These are phyloP conservation scores for Athelia sp. DNA, from an alignment of 1,284 basidiomycete genomes.

Conservation along the genomic window DNA sequence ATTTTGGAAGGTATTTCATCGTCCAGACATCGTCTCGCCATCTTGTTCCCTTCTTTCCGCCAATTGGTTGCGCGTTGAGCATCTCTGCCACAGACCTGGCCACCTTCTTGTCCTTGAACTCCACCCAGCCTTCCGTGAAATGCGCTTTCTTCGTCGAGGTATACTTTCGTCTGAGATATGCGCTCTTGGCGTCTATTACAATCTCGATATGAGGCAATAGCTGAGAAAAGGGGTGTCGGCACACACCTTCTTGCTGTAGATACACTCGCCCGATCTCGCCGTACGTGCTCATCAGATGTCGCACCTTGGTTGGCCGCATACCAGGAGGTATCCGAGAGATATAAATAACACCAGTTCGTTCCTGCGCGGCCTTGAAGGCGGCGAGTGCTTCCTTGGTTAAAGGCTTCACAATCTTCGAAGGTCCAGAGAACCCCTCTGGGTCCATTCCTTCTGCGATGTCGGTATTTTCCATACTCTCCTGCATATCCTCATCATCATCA, in stretches of 20 bases:
- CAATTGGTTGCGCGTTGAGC: slow-evolving; percentile 95
- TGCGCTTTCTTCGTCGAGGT: slow-evolving; percentile 80
- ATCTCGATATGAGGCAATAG: too few relatives aligned
- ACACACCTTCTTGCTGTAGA: slow-evolving; percentile 82
- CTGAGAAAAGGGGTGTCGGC: slow-evolving; percentile 13
- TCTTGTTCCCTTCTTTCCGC: slow-evolving; percentile 86
- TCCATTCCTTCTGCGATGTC: slow-evolving; percentile 42
- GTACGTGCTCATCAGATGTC: slow-evolving; percentile 84
- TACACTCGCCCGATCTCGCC: slow-evolving; percentile 86
- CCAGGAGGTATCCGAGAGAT: slow-evolving; percentile 97
- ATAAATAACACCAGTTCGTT: slow-evolving; percentile 83
- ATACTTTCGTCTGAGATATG: slow-evolving; percentile 73
- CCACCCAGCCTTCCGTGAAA: slow-evolving; percentile 97
- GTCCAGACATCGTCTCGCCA: slow-evolving; percentile 99
- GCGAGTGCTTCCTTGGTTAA: slow-evolving; percentile 68
- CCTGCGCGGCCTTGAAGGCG: slow-evolving; percentile 64
- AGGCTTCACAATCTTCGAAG: slow-evolving; percentile 58
- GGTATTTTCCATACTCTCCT: neutral
- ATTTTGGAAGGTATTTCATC: slow-evolving; percentile 97
- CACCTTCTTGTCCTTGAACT: slow-evolving; percentile 91
- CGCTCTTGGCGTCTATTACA: slow-evolving; percentile 71
- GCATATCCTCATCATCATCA: slow-evolving; percentile 2
- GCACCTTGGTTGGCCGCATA: slow-evolving; percentile 96
- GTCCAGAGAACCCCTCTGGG: slow-evolving; percentile 52
- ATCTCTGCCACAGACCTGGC: slow-evolving; percentile 90